Percentiles rank a stretch among this genome's conserved stretches.
Evolutionary conservation across 164 flowering plant genomes (phyloP).

Genomic region (Houttuynia cordata): DNA sequence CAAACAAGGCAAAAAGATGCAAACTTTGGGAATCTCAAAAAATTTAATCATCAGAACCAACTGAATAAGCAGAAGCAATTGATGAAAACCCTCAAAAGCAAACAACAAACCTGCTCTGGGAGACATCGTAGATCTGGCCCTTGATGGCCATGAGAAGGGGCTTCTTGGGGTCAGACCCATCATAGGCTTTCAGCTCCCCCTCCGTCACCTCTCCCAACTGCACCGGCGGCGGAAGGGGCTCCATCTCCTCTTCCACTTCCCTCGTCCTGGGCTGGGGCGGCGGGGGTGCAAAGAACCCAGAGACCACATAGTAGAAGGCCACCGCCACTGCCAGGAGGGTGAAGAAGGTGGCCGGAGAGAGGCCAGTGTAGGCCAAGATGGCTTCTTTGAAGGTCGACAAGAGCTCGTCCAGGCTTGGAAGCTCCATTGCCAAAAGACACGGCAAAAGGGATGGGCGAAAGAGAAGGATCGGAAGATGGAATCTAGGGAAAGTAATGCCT

Average conservation of each 20-base stretch:
- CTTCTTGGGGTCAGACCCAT: conserved; percentile 73
- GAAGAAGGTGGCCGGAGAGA: conserved; percentile 77
- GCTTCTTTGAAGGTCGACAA: conserved; percentile 86
- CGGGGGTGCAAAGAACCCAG: conserved; percentile 25
- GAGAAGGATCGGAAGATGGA: too few species aligned
- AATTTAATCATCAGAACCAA: neutral
- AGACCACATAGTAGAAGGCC: conserved; percentile 33
- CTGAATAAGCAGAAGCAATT: neutral
- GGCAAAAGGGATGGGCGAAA: too few species aligned
- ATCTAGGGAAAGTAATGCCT: too few species aligned
- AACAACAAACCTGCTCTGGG: conserved; percentile 50
- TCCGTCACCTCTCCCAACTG: conserved; percentile 83
- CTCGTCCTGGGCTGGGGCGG: conserved; percentile 14
- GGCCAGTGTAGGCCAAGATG: conserved; percentile 73
- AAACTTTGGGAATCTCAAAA: too few species aligned
- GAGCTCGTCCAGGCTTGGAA: conserved; percentile 17
- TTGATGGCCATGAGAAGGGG: conserved; percentile 97
- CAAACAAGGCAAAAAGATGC: too few species aligned
- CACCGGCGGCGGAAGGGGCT: conserved; percentile 89
- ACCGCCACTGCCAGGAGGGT: conserved; percentile 44
- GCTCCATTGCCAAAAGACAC: neutral
- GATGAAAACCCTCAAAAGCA: neutral
- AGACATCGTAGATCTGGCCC: conserved; percentile 95
- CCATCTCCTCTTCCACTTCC: conserved; percentile 29
- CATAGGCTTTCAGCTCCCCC: conserved; percentile 70